Evolutionary conservation across 2,329 filamentous ascomycete species (phyloP), one percentile per base, ranked within the genome.

Genomic region (Cytospora mali): DNA sequence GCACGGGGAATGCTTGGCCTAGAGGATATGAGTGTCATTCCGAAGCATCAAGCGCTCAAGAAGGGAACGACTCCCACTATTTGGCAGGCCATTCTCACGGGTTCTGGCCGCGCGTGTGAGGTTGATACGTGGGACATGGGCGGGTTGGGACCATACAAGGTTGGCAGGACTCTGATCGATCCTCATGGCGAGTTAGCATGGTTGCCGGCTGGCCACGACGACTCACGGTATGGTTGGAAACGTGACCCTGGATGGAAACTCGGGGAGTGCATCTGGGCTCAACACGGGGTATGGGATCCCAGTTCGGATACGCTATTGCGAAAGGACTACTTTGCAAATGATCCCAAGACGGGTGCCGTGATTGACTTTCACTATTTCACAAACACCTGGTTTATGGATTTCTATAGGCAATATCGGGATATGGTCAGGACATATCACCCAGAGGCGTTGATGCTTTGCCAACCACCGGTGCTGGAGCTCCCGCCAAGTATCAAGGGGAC

Each of bases 181-280:
- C 94, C 96, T 0, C 88, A 94, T 71, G 95, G 94, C 21, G 88
- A 91, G 69, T 85, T 81, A 27, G 92, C 91, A 0, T 99, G 95
- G 95, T 77, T 99, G 27, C 87, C 92, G 2, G 79, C 80, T n/a
- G 88, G 87, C 63, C 92, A 94, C 73, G 90, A 97, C 70, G 95
- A 99, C 68, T 88, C 86, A 14, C 85, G 87, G 67, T 99, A 99
- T 74, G 92, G 92, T 39, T 99, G 92, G 88, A 93, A 90, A 73
- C 86, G 95, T 67, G 92, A 96, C 71, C 84, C 90, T 0, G 88
- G 82, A 9, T 99, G 95, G 95, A 93, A 89, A 74, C 79, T 99
- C 21, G 95, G 95, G n/a, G 87, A 96, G 75, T 98, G 95, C 71
- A 75, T 99, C 48, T 99, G 95, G 95, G 94, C 95, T 4, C 94